These are phyloP conservation scores for Stellera chamaejasme DNA, from an alignment of 345 rosid genomes.

Conservation along the genomic window DNA sequence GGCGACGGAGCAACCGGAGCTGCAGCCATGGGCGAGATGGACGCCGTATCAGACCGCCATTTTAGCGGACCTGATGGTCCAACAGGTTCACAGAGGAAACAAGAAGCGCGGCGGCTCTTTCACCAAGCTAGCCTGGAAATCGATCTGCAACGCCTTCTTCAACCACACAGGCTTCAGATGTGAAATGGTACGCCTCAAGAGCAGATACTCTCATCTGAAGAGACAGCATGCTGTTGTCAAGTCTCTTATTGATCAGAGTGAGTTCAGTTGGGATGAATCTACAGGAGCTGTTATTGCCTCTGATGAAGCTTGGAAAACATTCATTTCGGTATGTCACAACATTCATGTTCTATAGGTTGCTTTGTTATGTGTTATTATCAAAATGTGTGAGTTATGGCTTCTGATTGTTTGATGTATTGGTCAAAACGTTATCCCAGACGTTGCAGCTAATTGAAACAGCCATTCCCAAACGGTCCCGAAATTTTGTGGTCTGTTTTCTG, in stretches of 20 bases:
- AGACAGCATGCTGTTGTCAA: constrained; percentile 33
- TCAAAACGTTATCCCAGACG: too few species aligned
- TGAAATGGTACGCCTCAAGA: constrained; percentile 41
- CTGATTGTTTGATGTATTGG: not conserved
- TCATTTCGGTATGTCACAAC: constrained; percentile 23
- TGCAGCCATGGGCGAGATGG: constrained; percentile 38
- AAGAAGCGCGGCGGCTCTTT: constrained; percentile 28
- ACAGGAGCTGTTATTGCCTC: constrained; percentile 25
- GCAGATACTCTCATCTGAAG: constrained; percentile 24
- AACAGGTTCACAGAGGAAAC: constrained; percentile 39
- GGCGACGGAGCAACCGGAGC: constrained; percentile 21
- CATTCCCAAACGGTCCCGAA: too few species aligned
- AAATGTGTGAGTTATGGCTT: not conserved
- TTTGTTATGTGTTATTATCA: not conserved
- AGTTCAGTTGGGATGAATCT: constrained; percentile 34
- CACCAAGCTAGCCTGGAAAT: constrained; percentile 33
- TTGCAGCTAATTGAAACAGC: too few species aligned
- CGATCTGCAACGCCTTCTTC: constrained; percentile 28
- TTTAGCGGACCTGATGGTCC: constrained; percentile 36
- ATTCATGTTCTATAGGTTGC: not conserved
- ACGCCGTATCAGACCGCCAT: constrained; percentile 28
- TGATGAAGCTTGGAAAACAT: constrained; percentile 39
- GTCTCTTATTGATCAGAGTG: constrained; percentile 29
- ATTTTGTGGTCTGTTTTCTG: too few species aligned
- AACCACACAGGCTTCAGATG: constrained; percentile 30